Base-by-base conservation (phyloP, 202 grass and related monocot species). In the Hordeum pubiflorum region DNA sequence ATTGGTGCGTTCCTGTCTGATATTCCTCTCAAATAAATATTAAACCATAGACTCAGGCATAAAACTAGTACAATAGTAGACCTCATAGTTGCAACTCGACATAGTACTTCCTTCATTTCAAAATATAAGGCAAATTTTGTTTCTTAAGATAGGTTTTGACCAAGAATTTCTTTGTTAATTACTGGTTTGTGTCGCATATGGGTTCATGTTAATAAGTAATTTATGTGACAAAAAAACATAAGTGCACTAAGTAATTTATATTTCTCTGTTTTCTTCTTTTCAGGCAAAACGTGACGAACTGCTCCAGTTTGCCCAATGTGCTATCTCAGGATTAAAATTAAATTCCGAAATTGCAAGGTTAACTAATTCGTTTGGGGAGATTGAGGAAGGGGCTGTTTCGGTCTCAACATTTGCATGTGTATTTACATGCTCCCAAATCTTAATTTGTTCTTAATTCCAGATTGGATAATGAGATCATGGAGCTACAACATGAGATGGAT, bases 221-320 rank as follows among this genome's bases (percentile, higher is more conserved):
- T 54, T n/a, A 54, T n/a, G 17, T n/a, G 17, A 46, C 1, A 54
- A 54, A 54, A 18, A 14, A 54, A 10, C 68, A 71, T 46, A 44
- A 10, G 23, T 48, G 57, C 57, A 59, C 17, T 54, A 54, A 48
- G 32, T 77, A 37, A 66, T 78, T 46, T 76, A 4, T 56, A 15
- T 27, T 79, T 82, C 2, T 26, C 17, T 78, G 9, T 55, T 52
- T 34, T 64, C 13, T 71, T 29, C 20, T 78, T 87, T 83, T 58
- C 84, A 98, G 95, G 95, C 89, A 79, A 98, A 98, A 84, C 92
- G 88, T 55, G 86, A 83, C 21, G 95, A 98, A 78, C 82, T 98
- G 12, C 91, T 98, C 83, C 82, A 94, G 88, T 98, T 94, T 91
- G 90, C 90, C 81, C 89, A 98, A 92, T 66, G 34, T 81, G 88